Conservation (phyloP, 2,329 filamentous ascomycete species). For the Aspergillus japonicus region DNA sequence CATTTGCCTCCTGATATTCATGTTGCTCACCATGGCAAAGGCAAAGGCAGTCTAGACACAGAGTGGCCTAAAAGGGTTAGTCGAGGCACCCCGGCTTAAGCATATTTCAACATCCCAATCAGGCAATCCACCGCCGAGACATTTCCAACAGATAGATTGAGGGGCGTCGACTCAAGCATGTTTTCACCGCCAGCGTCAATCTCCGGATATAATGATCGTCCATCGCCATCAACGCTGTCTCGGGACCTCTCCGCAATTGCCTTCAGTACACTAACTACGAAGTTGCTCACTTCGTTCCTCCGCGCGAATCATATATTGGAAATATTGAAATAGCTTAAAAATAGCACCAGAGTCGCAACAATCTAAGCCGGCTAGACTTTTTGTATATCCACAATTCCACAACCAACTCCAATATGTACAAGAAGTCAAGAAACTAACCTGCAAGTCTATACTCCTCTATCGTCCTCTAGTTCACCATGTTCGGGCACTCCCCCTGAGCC, state of each 20-base stretch:
- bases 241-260: neutral
- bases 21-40: neutral
- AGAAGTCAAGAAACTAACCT: neutral
- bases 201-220: neutral
- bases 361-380: neutral
- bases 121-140: no score
- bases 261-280: no score
- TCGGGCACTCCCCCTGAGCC: conserved; percentile 53
- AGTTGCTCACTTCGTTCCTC: neutral
- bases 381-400: neutral
- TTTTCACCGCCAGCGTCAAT: no score
- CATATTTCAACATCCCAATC: neutral
- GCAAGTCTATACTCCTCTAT: conserved; percentile 3
- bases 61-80: no score
- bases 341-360: neutral
- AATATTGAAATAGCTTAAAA: neutral
- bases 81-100: neutral
- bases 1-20: no score
- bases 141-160: neutral
- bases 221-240: neutral
- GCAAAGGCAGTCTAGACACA: neutral
- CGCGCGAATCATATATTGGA: neutral
- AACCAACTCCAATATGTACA: conserved; percentile 5
- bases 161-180: neutral
- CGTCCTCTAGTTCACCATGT: conserved; percentile 15